Evolutionary conservation across 2,329 filamentous ascomycete species (phyloP), one percentile per base, ranked within the genome.

Genomic region (Sporothrix brunneoviolacea): DNA sequence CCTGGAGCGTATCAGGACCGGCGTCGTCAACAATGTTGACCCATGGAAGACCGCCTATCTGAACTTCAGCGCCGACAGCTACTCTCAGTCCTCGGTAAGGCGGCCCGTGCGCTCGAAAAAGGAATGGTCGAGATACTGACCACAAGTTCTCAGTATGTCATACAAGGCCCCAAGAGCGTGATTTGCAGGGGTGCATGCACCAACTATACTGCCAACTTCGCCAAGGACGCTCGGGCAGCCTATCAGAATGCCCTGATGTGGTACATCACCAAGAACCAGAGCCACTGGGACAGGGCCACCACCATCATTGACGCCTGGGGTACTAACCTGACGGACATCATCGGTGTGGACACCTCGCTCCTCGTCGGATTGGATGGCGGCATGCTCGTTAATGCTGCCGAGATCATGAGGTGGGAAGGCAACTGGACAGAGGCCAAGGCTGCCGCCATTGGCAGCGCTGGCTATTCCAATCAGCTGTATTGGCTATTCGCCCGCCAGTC

Each of bases 381-480:
- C 19, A 35, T 71, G 15, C 62, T 71, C 8, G 67, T 62, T 18
- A 72, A 72, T 30, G 68, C 68, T 0, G 70, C 68, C 1, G 69
- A 71, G 56, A 70, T 72, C 27, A 69, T 72, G 67, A 63, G 68
- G 27, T 70, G 67, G 66, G 69, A 71, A 52, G 68, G 66, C 8
- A 58, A 59, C 19, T 71, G 69, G 68, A 57, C 58, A 0, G 68
- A 72, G 50, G 24, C 53, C 3, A 65, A 67, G 2, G 61, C 66
- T 0, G 58, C 49, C n/a, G 62, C 57, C 58, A 53, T 58, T n/a
- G 69, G 69, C 2, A 62, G 62, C 1, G 59, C 55, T 1, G 68
- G 68, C 1, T 70, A 70, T 53, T 62, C 61, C 8, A 68, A 61
- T 42, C 65, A 69, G 57, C 57, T 70, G 2, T 71, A 71, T 53